Percentiles rank a stretch among this genome's conserved stretches.
These are phyloP conservation scores for Trametes cinnabarina DNA, from an alignment of 768 basidiomycete genomes.

Conservation along the genomic window DNA sequence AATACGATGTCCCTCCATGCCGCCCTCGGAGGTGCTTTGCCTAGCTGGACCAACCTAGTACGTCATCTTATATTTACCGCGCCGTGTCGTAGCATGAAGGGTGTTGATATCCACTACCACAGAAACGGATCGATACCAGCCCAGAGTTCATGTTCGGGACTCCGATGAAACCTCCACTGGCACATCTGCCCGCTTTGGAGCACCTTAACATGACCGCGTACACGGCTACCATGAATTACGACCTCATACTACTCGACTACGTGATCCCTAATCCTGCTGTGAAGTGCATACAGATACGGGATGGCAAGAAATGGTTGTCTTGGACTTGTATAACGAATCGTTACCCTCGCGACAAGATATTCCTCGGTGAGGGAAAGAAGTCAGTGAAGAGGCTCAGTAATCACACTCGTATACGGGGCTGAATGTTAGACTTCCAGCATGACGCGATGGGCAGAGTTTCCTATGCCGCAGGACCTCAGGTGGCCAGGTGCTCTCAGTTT, in stretches of 20 bases:
- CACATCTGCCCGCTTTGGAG: not conserved
- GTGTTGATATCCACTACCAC: not conserved
- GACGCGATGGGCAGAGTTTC: not conserved
- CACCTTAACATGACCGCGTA: not conserved
- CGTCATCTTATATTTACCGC: not conserved
- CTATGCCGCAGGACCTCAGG: not conserved
- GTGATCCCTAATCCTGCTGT: not conserved
- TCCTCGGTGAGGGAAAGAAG: slow-evolving; percentile 1
- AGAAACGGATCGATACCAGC: slow-evolving; percentile 3
- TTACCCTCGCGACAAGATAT: not conserved
- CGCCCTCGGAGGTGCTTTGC: not conserved
- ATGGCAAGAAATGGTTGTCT: not conserved
- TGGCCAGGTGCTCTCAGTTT: not conserved
- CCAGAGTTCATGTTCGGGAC: not conserved
- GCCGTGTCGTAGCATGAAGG: too few species aligned
- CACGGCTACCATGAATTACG: not conserved
- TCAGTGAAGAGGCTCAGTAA: not conserved
- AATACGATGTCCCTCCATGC: not conserved
- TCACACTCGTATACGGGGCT: not conserved
- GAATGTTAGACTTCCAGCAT: not conserved
- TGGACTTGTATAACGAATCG: too few species aligned
- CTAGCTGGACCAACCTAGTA: slow-evolving; percentile 1
- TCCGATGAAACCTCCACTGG: not conserved
- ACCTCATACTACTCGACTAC: not conserved
- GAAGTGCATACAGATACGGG: slow-evolving; percentile 1